phyloP scores from a whole-genome alignment of 768 basidiomycete species.

The Boletus rubescentipes region DNA sequence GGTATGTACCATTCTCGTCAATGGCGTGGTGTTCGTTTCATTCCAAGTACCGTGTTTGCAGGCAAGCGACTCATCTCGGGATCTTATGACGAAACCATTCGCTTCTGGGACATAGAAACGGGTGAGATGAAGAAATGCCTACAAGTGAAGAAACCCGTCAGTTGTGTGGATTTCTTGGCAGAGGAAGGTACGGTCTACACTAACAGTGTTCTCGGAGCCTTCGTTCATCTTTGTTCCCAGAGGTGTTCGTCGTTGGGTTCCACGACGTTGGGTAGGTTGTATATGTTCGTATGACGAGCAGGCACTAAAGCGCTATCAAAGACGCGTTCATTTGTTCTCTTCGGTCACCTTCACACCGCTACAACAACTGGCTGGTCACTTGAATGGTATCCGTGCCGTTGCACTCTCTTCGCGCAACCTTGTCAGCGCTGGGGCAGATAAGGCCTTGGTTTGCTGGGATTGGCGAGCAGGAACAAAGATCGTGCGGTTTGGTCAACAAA shows the following conservation, averaged over 20 bases:
- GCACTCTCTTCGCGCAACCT: constrained; percentile 83
- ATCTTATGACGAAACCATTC: constrained; percentile 88
- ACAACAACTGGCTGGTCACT: constrained; percentile 81
- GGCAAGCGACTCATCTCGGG: constrained; percentile 86
- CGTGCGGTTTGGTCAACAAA: constrained; percentile 89
- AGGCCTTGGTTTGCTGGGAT: constrained; percentile 83
- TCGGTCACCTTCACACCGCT: constrained; percentile 81
- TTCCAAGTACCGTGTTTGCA: not conserved
- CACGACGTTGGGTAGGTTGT: constrained; percentile 80
- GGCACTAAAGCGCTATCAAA: constrained; percentile 26
- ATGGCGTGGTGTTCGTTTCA: not conserved
- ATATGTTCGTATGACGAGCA: not conserved
- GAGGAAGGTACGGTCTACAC: constrained; percentile 61
- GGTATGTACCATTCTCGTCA: constrained; percentile 28
- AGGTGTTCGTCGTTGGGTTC: constrained; percentile 91
- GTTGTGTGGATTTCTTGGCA: constrained; percentile 82
- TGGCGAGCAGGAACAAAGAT: constrained; percentile 89
- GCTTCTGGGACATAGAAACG: constrained; percentile 84
- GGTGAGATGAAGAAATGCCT: constrained; percentile 72
- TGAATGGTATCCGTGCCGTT: constrained; percentile 89
- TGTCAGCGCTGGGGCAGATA: constrained; percentile 77
- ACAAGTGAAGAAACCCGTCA: constrained; percentile 85
- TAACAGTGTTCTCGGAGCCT: not conserved
- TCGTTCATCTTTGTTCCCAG: constrained; percentile 35
- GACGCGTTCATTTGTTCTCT: constrained; percentile 86